Evolutionary conservation across 768 basidiomycete species (phyloP).

Genomic region (Tricholoma saponaceum): DNA sequence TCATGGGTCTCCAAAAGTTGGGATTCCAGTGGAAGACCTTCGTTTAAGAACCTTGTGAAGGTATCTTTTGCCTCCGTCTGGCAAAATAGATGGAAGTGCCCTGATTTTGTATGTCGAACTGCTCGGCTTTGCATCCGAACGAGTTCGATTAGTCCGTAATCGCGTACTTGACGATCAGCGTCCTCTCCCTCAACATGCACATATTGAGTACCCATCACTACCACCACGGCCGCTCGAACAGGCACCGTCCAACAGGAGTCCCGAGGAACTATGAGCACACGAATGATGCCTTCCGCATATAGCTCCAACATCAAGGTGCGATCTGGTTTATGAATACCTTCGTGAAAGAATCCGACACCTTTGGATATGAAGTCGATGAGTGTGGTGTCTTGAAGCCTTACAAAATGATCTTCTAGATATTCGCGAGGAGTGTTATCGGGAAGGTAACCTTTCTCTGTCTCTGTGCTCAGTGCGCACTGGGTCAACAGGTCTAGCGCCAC

Average conservation of each 20-base stretch:
- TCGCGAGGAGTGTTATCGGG: conserved; percentile 44
- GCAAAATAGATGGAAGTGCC: conserved; percentile 84
- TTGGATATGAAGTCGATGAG: conserved; percentile 73
- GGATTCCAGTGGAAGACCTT: conserved; percentile 91
- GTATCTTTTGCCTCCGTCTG: conserved; percentile 82
- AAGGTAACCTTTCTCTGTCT: conserved; percentile 65
- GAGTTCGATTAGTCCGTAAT: conserved; percentile 79
- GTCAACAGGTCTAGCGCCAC: conserved; percentile 86
- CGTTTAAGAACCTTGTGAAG: conserved; percentile 77
- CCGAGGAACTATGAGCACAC: conserved; percentile 76
- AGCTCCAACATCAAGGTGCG: conserved; percentile 72
- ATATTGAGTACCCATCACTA: conserved; percentile 94
- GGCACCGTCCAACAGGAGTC: conserved; percentile 91
- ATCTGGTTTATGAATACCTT: conserved; percentile 65
- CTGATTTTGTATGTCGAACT: conserved; percentile 53
- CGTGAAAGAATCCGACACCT: conserved; percentile 86
- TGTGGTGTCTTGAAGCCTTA: conserved; percentile 54
- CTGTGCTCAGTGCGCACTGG: conserved; percentile 75
- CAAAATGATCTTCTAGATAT: conserved; percentile 54
- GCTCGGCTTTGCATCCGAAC: conserved; percentile 91
- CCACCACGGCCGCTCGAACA: conserved; percentile 72
- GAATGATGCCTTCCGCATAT: conserved; percentile 74
- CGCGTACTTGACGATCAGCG: conserved; percentile 64
- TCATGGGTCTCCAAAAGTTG: conserved; percentile 49
- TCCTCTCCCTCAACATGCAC: conserved; percentile 42